Conservation (phyloP, 345 rosid species). For the Odontarrhena argentea region DNA sequence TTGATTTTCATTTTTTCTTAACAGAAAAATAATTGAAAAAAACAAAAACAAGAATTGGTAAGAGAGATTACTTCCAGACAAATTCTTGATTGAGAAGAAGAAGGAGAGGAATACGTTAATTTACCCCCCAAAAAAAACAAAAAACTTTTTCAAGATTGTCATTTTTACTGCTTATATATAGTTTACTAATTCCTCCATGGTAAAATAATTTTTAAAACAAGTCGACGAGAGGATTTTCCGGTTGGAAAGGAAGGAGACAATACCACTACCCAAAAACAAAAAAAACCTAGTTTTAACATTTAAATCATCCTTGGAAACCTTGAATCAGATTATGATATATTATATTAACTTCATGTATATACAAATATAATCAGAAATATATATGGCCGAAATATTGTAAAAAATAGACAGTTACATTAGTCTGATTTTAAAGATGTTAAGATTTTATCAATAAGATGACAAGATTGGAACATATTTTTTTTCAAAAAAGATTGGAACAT, state of each 20-base stretch:
- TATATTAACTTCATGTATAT: too few relatives aligned
- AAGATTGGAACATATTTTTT: too few relatives aligned
- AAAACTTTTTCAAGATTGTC: slow-evolving; percentile 10
- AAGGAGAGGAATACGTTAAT: slow-evolving; percentile 15
- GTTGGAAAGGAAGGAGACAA: slow-evolving; percentile 17
- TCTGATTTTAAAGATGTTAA: too few relatives aligned
- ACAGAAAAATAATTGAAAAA: neutral
- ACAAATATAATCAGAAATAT: too few relatives aligned
- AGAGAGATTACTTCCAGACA: slow-evolving; percentile 18
- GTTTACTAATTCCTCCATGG: slow-evolving; percentile 3
- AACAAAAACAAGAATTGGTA: neutral
- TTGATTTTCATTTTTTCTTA: slow-evolving; percentile 19
- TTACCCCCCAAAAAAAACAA: slow-evolving; percentile 4
- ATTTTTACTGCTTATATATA: slow-evolving; percentile 27
- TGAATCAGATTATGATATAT: too few relatives aligned
- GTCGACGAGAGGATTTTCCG: slow-evolving; percentile 30
- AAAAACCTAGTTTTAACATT: too few relatives aligned
- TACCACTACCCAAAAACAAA: neutral
- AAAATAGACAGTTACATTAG: too few relatives aligned
- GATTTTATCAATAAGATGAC: too few relatives aligned
- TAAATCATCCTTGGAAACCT: too few relatives aligned
- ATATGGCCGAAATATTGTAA: too few relatives aligned
- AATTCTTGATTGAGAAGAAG: slow-evolving; percentile 27
- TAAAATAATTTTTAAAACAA: neutral
- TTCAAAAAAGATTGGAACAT: too few relatives aligned